Evolutionary conservation across 1,284 basidiomycete species (phyloP), one percentile per base, ranked within the genome.

Genomic region (Ganoderma lucidum): DNA sequence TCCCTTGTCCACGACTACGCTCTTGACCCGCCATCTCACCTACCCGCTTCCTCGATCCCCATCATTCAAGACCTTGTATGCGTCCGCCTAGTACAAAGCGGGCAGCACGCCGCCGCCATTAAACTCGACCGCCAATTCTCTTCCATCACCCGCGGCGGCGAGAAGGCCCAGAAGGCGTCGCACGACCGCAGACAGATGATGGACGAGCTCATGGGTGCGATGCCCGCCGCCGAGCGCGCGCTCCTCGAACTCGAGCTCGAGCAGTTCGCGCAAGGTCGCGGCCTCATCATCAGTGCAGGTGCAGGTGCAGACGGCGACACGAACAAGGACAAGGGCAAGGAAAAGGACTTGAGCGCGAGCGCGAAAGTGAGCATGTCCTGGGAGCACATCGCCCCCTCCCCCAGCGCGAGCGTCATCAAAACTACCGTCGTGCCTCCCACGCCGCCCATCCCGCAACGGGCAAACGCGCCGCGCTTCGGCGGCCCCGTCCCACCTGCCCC

Each of bases 31-130:
- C 88, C 91, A 0, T 73, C 83, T 44, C 75, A 82, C 37, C 78
- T 91, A 32, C 79, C 88, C 0, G 70, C 83, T 0, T 71, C 82
- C 0, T 87, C 89, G 1, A 80, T 91, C 28, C 84, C 88, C 2
- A 82, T 90, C 14, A 80, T 96, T 0, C 94, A 95, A 78, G 93
- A 96, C 75, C 86, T 96, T n/a, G 85, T 95, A 41, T 94, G 91
- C 67, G 87, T 93, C 10, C 89, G 94, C 14, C 86, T 95, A 4
- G 88, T 96, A 41, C 92, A 95, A 76, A 85, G 85, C 6, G 94
- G 94, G 4, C 86, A 89, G 70, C 91, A 93, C 75, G 83, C 87
- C 0, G 88, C 90, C 41, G 93, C 93, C 1, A 86, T 96, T 71
- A 91, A 91, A 78, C 84, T 94, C 42, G 94, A 96, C 80, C 87